A percentile compares a stretch with the other conserved stretches of the same genome.
Evolutionary conservation across 768 basidiomycete genomes (phyloP).

Genomic region (Tulasnella sp.): DNA sequence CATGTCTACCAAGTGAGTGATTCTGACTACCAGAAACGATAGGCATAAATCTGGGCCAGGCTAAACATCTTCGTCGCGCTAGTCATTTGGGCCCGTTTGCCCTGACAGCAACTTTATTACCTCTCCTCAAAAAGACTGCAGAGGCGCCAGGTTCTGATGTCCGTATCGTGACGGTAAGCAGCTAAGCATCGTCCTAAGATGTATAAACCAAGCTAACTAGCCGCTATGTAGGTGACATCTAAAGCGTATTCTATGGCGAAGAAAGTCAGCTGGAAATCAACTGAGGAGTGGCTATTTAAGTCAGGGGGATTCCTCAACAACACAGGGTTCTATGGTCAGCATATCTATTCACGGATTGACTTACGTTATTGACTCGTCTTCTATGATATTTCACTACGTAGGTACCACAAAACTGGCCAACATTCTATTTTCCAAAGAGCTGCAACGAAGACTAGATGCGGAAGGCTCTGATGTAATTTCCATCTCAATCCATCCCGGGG

Average conservation of each 20-base stretch:
- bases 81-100: slow-evolving; percentile 45
- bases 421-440: slow-evolving; percentile 37
- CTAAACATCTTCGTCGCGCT: too few relatives aligned
- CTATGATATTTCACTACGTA: slow-evolving; percentile 21
- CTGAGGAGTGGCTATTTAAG: background rate
- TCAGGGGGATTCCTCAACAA: background rate
- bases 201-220: background rate
- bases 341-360: too few relatives aligned
- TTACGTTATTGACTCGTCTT: background rate
- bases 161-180: slow-evolving; percentile 46
- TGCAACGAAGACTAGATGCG: slow-evolving; percentile 39
- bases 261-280: background rate
- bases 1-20: slow-evolving; percentile 16
- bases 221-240: background rate
- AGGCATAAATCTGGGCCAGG: background rate
- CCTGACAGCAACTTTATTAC: slow-evolving; percentile 43
- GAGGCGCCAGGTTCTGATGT: slow-evolving; percentile 41
- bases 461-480: slow-evolving; percentile 31
- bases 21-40: background rate
- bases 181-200: too few relatives aligned
- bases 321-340: background rate
- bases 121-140: slow-evolving; percentile 41
- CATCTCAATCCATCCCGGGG: slow-evolving; percentile 35
- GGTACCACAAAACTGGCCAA: slow-evolving; percentile 43
- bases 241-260: background rate